Conservation (phyloP, 2,329 filamentous ascomycete species). For the Alternaria postmessia region DNA sequence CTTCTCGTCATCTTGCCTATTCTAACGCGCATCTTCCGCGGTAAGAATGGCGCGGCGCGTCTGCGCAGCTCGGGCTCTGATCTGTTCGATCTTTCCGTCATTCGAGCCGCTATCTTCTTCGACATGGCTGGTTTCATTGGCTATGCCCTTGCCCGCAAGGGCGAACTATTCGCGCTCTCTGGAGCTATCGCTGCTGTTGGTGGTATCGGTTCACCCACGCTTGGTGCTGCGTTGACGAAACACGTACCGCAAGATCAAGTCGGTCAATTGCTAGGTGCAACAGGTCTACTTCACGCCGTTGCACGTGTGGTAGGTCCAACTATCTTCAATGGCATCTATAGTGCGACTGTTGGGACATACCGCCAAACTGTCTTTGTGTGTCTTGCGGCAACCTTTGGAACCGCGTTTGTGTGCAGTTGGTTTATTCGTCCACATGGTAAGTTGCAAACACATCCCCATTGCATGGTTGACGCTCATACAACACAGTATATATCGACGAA, state of each 20-base stretch:
- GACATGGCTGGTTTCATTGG: conserved; percentile 80
- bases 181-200: conserved; percentile 80
- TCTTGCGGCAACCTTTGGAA: conserved; percentile 70
- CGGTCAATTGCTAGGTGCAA: conserved; percentile 87
- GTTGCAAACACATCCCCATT: conserved; percentile 45
- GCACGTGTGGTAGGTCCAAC: conserved; percentile 80
- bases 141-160: conserved; percentile 71
- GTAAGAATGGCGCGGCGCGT: conserved; percentile 50
- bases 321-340: conserved; percentile 87
- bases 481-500: conserved; percentile 19
- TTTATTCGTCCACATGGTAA: conserved; percentile 78
- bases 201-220: conserved; percentile 83
- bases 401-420: conserved; percentile 72
- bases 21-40: conserved; percentile 78
- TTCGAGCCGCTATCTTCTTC: conserved; percentile 77
- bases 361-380: conserved; percentile 86
- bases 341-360: conserved; percentile 77
- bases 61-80: conserved; percentile 71
- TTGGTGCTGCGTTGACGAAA: conserved; percentile 87
- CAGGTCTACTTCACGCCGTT: conserved; percentile 83
- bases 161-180: conserved; percentile 72
- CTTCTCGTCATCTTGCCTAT: conserved; percentile 79
- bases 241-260: conserved; percentile 84
- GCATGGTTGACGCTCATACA: neutral
- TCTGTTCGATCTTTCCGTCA: conserved; percentile 76